Base-by-base conservation (phyloP, 495 filamentous ascomycete genomes). In the Podospora australis region DNA sequence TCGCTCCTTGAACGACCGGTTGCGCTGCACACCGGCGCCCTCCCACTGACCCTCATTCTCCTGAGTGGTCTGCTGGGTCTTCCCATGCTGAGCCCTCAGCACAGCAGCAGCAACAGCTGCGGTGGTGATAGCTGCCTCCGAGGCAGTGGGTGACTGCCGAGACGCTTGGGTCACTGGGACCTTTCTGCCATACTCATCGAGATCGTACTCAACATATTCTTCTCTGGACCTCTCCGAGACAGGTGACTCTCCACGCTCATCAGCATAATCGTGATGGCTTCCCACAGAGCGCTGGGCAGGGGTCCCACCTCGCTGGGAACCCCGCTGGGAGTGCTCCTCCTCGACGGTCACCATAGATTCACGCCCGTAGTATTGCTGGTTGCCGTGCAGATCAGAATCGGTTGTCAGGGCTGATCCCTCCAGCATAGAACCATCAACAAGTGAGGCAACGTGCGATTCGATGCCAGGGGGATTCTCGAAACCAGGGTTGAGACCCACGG, bases 391-490 rank as follows among this genome's bases (percentile, higher is more conserved):
- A 20, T 67, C 66, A 17, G 70, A 83, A 8, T 69, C 70, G 2
- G 64, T 61, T 2, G 77, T 84, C 13, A 88, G 38, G n/a, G 82
- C 73, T 2, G 89, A 91, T 7, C 83, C 84, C 26, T 94, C 86
- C 26, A 87, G 76, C 49, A 95, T 75, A 3, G 88, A 92, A 2
- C 87, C 88, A 23, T 94, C 86, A 39, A 88, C 78, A 7, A 96
- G 72, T 6, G 88, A 94, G 9, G 90, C 90, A 26, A 95, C 90
- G 19, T 83, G 84, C 25, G 90, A 95, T 64, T 95, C 88, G 4
- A 91, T 83, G 6, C 74, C 84, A n/a, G 75, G 48, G 3, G 82
- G 83, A 41, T 86, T 81, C 2, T 90, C 75, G 58, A 86, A 86
- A 41, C 85, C 73, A 14, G 88, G 84, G 52, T 88, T 94, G 14